phyloP scores from a whole-genome alignment of 139 green algal genomes.

The Closterium sp. region DNA sequence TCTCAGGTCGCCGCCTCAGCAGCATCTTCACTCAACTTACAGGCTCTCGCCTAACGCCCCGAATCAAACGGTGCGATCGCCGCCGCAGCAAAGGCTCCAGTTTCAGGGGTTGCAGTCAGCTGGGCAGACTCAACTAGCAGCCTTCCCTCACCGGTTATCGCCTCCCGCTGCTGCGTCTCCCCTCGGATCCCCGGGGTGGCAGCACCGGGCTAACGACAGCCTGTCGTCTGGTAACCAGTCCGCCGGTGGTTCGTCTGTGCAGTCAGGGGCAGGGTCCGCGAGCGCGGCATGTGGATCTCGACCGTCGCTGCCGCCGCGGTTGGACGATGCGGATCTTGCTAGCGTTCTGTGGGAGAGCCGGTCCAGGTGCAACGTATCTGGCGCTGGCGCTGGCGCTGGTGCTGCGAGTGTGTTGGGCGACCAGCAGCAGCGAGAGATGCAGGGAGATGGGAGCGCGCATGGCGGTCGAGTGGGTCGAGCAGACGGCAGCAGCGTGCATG shows the following conservation, averaged over 20 bases:
- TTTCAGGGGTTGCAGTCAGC: background rate
- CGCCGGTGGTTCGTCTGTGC: background rate
- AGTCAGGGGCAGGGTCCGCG: background rate
- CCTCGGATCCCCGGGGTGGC: background rate
- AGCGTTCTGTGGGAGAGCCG: background rate
- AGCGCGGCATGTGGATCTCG: background rate
- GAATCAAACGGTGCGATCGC: background rate
- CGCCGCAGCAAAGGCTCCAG: background rate
- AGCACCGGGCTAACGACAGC: background rate
- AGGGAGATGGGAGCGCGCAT: background rate
- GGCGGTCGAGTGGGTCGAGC: background rate
- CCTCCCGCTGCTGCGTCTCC: background rate
- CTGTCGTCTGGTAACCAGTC: background rate
- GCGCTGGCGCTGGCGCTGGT: too few relatives aligned
- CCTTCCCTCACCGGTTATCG: background rate
- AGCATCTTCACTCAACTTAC: too few relatives aligned
- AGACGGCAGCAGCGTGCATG: background rate
- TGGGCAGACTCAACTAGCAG: background rate
- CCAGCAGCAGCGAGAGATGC: too few relatives aligned
- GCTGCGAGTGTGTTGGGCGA: background rate
- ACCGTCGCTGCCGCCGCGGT: background rate
- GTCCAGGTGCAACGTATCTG: background rate
- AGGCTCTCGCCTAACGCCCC: background rate
- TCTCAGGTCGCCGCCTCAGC: too few relatives aligned
- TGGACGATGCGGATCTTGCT: background rate